phyloP scores from a whole-genome alignment of 495 filamentous ascomycete species.

The Polyplosphaeria fusca region DNA sequence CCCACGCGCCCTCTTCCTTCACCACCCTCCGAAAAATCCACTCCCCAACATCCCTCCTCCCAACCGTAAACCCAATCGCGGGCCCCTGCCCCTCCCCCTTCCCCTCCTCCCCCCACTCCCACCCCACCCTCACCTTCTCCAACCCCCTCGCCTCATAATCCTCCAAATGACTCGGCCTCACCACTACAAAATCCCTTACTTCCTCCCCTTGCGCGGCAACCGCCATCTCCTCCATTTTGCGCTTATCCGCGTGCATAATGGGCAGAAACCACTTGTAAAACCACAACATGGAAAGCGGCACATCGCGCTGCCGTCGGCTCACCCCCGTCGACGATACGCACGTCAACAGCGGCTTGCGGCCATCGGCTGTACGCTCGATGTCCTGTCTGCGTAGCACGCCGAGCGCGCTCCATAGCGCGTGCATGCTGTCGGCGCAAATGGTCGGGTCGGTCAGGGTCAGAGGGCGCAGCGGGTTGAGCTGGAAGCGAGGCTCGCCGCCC shows the following conservation, averaged over 20 bases:
- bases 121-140: constrained; percentile 29
- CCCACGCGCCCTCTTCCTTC: constrained; percentile 12
- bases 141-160: constrained; percentile 30
- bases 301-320: constrained; percentile 47
- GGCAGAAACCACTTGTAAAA: constrained; percentile 51
- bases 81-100: constrained; percentile 28
- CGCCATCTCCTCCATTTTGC: constrained; percentile 52
- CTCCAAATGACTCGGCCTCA: constrained; percentile 46
- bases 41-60: constrained; percentile 37
- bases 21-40: constrained; percentile 37
- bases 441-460: constrained; percentile 51
- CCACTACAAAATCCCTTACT: constrained; percentile 46
- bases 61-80: constrained; percentile 35
- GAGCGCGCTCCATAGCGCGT: constrained; percentile 48
- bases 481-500: constrained; percentile 34
- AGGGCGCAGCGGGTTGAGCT: constrained; percentile 34
- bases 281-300: constrained; percentile 51
- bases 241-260: constrained; percentile 58
- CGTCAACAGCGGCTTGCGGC: constrained; percentile 46
- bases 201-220: constrained; percentile 33
- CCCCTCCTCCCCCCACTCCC: constrained; percentile 29
- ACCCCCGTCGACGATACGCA: constrained; percentile 56
- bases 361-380: constrained; percentile 8
- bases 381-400: constrained; percentile 5
- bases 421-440: constrained; percentile 55